Base-by-base conservation (phyloP, 345 rosid genomes). In the Citrus australasica region DNA sequence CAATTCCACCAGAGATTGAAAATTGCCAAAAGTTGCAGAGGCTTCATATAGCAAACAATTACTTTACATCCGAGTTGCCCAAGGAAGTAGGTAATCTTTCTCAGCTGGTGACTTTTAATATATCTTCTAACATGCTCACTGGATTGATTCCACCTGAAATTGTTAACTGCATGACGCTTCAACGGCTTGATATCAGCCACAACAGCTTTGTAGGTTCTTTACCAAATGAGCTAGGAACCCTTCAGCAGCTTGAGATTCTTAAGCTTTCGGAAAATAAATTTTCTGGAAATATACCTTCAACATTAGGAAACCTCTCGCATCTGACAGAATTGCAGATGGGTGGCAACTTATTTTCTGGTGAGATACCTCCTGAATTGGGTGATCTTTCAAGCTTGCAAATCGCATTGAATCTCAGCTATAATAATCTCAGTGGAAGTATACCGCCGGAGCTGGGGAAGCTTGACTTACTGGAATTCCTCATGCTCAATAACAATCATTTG, bases 291-390 rank as follows among this genome's bases (percentile, higher is more conserved):
- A 88, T 96, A 80, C 98, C 99, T 1, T 83, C 83, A 32, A 79
- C 92, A 63, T 59, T 96, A 19, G 98, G 98, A 67, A 89, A 88
- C 56, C 85, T 96, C 46, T 84, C 90, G 9, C 98, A 87, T 83
- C 82, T 94, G 78, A 92, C 92, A 0, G 97, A 94, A 88, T 79
- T 96, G 70, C 97, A 94, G 81, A 92, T 96, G 99, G 99, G 98
- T 46, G 95, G 94, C 73, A 96, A 96, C 82, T 73, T 83, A 79
- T 90, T 96, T 79, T 92, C 93, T 2, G 95, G 97, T 32, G 80
- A 72, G 60, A 91, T 96, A 77, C 98, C 97, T 2, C 83, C 85
- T n/a, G 87, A 91, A 80, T 80, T 96, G 63, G 98, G 99, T 77
- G 77, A 59, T 32, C 93, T 96, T 74, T 90, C 93, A 5, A 88